These are phyloP conservation scores for Tardiomyces blankii DNA, from an alignment of 1,139 yeast genomes.

Conservation along the genomic window DNA sequence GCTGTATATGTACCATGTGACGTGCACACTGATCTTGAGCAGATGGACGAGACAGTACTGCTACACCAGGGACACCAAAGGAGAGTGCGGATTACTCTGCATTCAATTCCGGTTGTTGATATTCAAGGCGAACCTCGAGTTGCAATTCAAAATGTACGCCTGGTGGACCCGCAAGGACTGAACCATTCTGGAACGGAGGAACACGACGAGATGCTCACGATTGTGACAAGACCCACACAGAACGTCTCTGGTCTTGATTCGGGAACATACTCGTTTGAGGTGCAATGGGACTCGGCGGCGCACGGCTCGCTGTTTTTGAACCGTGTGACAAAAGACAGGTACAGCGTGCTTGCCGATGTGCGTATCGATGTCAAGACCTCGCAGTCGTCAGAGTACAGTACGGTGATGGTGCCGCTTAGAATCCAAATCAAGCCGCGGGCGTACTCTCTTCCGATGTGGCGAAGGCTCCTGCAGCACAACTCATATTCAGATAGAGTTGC, in stretches of 20 bases:
- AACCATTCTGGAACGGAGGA: conserved; percentile 5
- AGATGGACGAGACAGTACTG: conserved; percentile 8
- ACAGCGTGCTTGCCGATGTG: conserved; percentile 5
- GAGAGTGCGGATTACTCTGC: conserved; percentile 13
- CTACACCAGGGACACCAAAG: conserved; percentile 22
- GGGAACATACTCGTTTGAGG: conserved; percentile 7
- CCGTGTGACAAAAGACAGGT: conserved; percentile 10
- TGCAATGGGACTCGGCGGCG: conserved; percentile 16
- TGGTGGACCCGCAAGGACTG: conserved; percentile 14
- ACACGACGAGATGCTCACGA: conserved; percentile 3
- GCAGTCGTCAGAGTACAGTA: neutral
- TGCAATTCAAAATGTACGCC: conserved; percentile 9
- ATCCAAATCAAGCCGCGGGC: neutral
- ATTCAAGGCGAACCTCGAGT: conserved; percentile 3
- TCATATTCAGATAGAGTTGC: neutral
- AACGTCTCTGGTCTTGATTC: conserved; percentile 8
- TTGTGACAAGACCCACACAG: conserved; percentile 3
- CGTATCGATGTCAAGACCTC: neutral
- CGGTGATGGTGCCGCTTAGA: neutral
- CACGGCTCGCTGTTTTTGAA: conserved; percentile 12
- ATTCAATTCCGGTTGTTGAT: conserved; percentile 8
- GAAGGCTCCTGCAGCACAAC: neutral
- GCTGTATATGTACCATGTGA: conserved; percentile 17
- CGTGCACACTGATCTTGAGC: conserved; percentile 6
- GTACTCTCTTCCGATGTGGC: neutral